phyloP scores from a whole-genome alignment of 331 rosid species.

The Stylosanthes scabra region DNA sequence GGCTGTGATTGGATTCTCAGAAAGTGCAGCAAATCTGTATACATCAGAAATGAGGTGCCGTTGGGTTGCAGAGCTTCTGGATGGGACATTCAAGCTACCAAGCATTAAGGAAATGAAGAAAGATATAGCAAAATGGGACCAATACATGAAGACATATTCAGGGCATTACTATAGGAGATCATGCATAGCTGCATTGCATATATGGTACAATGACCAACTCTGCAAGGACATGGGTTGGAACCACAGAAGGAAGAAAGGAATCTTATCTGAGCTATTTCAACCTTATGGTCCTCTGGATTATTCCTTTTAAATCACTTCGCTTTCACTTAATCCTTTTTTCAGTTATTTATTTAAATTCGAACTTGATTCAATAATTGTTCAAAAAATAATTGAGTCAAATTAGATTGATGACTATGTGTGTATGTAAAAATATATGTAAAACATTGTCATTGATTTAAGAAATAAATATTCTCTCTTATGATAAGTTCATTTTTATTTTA shows the following conservation, averaged over 20 bases:
- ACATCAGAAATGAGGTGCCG: conserved; percentile 74
- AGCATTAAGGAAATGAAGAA: conserved; percentile 64
- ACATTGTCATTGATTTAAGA: no score
- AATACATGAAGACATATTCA: conserved; percentile 46
- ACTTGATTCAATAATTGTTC: no score
- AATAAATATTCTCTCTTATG: no score
- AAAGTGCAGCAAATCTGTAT: conserved; percentile 59
- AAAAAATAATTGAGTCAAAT: no score
- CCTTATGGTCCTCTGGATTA: conserved; percentile 76
- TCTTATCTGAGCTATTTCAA: conserved; percentile 63
- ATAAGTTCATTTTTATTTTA: no score
- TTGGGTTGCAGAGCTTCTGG: conserved; percentile 68
- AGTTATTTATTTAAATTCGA: no score
- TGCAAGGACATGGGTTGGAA: conserved; percentile 84
- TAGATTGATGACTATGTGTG: no score
- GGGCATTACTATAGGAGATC: conserved; percentile 61
- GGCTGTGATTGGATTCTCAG: conserved; percentile 69
- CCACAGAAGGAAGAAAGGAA: conserved; percentile 61
- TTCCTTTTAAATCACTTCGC: conserved; percentile 17
- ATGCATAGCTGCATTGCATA: conserved; percentile 53
- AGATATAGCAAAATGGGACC: conserved; percentile 56
- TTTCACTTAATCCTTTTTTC: no score
- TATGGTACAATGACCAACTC: conserved; percentile 69
- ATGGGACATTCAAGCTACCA: conserved; percentile 62
- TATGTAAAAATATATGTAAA: no score